Conservation (phyloP, 1,284 basidiomycete species). For the Xanthoconium separans region DNA sequence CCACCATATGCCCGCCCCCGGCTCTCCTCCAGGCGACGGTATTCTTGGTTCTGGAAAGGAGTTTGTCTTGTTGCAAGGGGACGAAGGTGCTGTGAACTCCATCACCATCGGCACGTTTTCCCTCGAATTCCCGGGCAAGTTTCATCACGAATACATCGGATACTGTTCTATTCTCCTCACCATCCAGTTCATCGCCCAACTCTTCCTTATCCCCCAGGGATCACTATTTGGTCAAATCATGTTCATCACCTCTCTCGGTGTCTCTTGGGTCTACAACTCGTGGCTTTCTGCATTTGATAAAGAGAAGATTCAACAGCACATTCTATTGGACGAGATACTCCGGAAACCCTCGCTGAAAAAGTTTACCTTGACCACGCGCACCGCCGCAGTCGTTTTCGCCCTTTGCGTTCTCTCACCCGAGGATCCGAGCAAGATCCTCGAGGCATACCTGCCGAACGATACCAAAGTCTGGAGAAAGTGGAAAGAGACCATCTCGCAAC, state of each 20-base stretch:
- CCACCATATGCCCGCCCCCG: conserved; percentile 20
- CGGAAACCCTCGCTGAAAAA: conserved; percentile 11
- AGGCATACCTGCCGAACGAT: conserved; percentile 24
- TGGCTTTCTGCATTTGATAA: conserved; percentile 28
- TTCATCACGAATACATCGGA: conserved; percentile 19
- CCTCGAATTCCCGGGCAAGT: conserved; percentile 15
- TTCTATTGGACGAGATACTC: conserved; percentile 20
- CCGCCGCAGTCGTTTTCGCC: conserved; percentile 25
- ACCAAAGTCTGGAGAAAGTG: conserved; percentile 27
- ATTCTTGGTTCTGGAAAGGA: conserved; percentile 17
- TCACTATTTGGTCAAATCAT: conserved; percentile 30
- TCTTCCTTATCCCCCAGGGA: conserved; percentile 18
- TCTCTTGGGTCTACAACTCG: conserved; percentile 29
- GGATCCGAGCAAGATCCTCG: conserved; percentile 21
- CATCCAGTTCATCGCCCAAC: conserved; percentile 29
- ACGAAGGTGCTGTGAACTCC: conserved; percentile 26
- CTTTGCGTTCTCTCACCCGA: conserved; percentile 21
- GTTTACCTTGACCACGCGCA: conserved; percentile 22
- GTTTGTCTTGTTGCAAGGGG: conserved; percentile 21
- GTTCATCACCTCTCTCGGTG: conserved; percentile 27
- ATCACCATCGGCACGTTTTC: conserved; percentile 25
- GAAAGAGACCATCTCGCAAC: conserved; percentile 15
- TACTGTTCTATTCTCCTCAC: conserved; percentile 23
- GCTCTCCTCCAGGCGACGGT: conserved; percentile 25
- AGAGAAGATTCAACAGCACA: conserved; percentile 23